These are phyloP conservation scores for Fusarium vanettenii DNA, from an alignment of 2,329 filamentous ascomycete genomes.

Conservation along the genomic window DNA sequence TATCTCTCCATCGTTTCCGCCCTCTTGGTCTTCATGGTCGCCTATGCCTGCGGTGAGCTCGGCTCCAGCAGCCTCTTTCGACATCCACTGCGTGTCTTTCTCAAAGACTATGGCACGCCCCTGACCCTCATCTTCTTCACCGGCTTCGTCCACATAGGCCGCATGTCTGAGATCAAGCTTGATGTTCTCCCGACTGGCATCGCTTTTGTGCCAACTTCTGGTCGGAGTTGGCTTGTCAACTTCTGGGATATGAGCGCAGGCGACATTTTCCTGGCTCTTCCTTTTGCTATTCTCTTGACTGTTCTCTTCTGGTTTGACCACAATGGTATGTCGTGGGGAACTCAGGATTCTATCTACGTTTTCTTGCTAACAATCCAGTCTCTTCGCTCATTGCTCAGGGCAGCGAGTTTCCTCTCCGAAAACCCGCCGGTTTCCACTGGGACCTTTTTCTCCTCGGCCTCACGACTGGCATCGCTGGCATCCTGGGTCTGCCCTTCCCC, in stretches of 20 bases:
- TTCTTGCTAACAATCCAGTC: conserved; percentile 53
- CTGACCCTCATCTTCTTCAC: conserved; percentile 89
- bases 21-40: conserved; percentile 81
- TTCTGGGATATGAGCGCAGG: conserved; percentile 82
- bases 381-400: conserved; percentile 86
- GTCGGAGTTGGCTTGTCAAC: conserved; percentile 80
- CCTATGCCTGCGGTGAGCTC: conserved; percentile 78
- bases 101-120: conserved; percentile 91
- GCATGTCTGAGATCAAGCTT: conserved; percentile 78
- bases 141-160: conserved; percentile 87
- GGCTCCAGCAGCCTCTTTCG: conserved; percentile 79
- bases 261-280: conserved; percentile 86
- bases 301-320: conserved; percentile 92
- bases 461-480: conserved; percentile 79
- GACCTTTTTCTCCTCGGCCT: conserved; percentile 84
- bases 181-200: conserved; percentile 79
- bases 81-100: conserved; percentile 80
- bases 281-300: conserved; percentile 85
- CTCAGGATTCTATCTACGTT: not conserved
- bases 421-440: conserved; percentile 88
- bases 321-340: conserved; percentile 68
- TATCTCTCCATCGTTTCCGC: conserved; percentile 84
- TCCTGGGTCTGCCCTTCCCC: conserved; percentile 82
- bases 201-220: conserved; percentile 81
- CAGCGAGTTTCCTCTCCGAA: conserved; percentile 82